Conservation (phyloP, 495 filamentous ascomycete species). For the Peziza echinospora region DNA sequence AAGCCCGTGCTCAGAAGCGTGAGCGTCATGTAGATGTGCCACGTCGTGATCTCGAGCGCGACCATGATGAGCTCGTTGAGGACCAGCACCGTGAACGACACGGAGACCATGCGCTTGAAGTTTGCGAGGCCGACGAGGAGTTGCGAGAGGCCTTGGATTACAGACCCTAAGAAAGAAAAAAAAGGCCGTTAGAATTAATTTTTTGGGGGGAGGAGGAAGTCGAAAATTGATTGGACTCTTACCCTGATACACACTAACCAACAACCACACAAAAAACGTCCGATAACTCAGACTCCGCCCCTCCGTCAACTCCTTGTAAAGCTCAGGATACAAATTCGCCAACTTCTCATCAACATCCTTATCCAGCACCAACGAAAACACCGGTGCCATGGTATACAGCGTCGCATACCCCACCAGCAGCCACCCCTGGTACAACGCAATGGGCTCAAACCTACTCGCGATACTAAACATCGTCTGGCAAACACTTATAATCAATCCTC, state of each 20-base stretch:
- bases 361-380: constrained; percentile 91
- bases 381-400: constrained; percentile 82
- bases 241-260: constrained; percentile 80
- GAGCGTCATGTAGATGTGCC: constrained; percentile 86
- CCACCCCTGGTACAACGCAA: constrained; percentile 83
- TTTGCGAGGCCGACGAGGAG: constrained; percentile 54
- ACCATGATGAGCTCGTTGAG: constrained; percentile 96
- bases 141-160: constrained; percentile 85
- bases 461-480: constrained; percentile 97
- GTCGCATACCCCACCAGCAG: constrained; percentile 93
- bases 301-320: constrained; percentile 85
- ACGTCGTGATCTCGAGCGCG: constrained; percentile 83
- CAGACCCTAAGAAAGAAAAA: too few species aligned
- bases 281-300: constrained; percentile 70
- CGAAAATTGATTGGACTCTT: too few species aligned
- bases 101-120: constrained; percentile 51
- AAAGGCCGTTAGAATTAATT: too few species aligned
- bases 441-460: constrained; percentile 71
- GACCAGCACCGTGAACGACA: constrained; percentile 79
- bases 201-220: too few species aligned
- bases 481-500: constrained; percentile 80
- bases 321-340: constrained; percentile 85
- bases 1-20: constrained; percentile 58
- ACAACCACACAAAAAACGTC: constrained; percentile 94
- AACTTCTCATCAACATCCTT: constrained; percentile 83